phyloP scores from a whole-genome alignment of 1,284 basidiomycete genomes.

The Heterobasidion annosum region DNA sequence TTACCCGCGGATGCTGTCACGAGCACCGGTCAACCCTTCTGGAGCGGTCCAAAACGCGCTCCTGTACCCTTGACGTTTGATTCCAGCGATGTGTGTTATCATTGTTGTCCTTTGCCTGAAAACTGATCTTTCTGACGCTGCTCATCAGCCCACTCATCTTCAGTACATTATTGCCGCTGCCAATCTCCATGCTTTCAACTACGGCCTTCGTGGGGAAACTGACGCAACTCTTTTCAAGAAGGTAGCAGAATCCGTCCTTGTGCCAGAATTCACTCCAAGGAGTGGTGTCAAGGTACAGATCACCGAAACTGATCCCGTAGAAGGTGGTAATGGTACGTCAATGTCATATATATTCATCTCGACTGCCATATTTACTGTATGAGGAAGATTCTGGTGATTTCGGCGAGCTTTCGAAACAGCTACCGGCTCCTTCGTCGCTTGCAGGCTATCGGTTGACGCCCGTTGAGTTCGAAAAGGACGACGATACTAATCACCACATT shows the following conservation, averaged over 20 bases:
- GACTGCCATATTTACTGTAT: conserved; percentile 4
- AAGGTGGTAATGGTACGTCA: conserved; percentile 36
- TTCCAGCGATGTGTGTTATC: conserved; percentile 65
- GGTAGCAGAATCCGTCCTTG: conserved; percentile 75
- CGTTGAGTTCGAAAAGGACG: conserved; percentile 99
- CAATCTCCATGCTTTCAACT: conserved; percentile 97
- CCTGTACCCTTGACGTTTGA: conserved; percentile 91
- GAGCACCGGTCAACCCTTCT: conserved; percentile 89
- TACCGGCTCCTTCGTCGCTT: conserved; percentile 85
- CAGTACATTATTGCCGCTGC: conserved; percentile 90
- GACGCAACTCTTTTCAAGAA: conserved; percentile 80
- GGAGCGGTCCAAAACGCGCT: conserved; percentile 97
- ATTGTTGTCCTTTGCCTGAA: background rate
- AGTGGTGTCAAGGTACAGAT: conserved; percentile 93
- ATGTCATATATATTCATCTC: conserved; percentile 8
- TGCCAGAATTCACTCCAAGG: conserved; percentile 92
- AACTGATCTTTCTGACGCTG: conserved; percentile 4
- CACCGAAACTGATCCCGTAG: conserved; percentile 85
- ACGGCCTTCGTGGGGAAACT: conserved; percentile 88
- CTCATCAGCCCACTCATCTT: conserved; percentile 70
- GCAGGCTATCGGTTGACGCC: conserved; percentile 93
- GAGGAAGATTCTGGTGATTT: conserved; percentile 43
- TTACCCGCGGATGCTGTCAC: conserved; percentile 91
- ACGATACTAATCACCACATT: conserved; percentile 97
- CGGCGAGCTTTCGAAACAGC: conserved; percentile 47